phyloP scores from a whole-genome alignment of 2,329 filamentous ascomycete species.

The Aureobasidium uvarum region DNA sequence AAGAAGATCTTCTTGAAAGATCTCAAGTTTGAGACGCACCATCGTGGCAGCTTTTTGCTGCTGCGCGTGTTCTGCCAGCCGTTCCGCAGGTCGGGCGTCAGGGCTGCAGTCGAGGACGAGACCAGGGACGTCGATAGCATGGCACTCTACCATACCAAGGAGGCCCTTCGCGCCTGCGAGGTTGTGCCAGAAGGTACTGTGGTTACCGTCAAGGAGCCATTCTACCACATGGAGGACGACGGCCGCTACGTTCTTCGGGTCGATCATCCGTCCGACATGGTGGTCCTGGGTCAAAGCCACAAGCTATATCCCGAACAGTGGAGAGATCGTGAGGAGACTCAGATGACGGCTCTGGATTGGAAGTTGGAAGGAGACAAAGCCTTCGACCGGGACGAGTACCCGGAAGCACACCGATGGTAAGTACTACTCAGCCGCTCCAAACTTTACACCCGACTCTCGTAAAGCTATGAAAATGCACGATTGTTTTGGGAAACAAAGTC shows the following conservation, averaged over 20 bases:
- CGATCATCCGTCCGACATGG: conserved; percentile 35
- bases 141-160: conserved; percentile 29
- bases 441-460: background rate
- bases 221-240: conserved; percentile 24
- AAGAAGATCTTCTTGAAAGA: conserved; percentile 30
- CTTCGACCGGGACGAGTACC: conserved; percentile 28
- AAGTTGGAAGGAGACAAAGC: conserved; percentile 32
- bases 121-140: conserved; percentile 39
- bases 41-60: conserved; percentile 30
- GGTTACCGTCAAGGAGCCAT: conserved; percentile 36
- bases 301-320: conserved; percentile 25
- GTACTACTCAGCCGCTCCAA: background rate
- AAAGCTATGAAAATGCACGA: background rate
- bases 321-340: conserved; percentile 4
- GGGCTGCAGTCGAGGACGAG: conserved; percentile 39
- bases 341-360: conserved; percentile 16
- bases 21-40: conserved; percentile 32
- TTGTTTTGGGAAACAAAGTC: background rate
- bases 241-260: conserved; percentile 31
- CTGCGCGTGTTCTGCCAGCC: conserved; percentile 31
- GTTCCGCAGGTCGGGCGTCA: conserved; percentile 10
- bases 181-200: conserved; percentile 28
- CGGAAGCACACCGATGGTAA: conserved; percentile 26
- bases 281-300: conserved; percentile 26
- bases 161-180: conserved; percentile 6